Evolutionary conservation across 2,329 filamentous ascomycete species (phyloP).

Genomic region (Furcasterigmium sp.): DNA sequence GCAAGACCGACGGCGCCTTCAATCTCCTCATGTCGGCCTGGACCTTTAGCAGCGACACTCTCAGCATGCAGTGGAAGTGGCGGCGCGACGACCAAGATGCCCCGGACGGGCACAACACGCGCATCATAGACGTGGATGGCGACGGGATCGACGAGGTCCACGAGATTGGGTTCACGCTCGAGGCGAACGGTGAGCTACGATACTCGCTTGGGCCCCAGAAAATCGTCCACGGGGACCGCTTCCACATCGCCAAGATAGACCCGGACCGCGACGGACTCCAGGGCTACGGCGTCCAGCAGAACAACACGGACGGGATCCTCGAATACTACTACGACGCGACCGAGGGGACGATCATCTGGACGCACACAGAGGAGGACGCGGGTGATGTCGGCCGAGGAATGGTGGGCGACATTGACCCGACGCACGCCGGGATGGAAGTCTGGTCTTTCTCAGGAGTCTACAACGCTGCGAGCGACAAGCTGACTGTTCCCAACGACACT

Average conservation of each 20-base stretch:
- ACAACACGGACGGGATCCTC: conserved; percentile 10
- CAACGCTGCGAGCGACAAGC: conserved; percentile 10
- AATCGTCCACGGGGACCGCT: conserved; percentile 15
- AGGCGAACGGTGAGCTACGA: conserved; percentile 13
- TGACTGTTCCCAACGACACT: background rate
- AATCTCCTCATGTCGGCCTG: conserved; percentile 11
- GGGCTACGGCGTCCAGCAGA: conserved; percentile 15
- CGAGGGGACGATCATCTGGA: conserved; percentile 12
- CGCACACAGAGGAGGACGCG: conserved; percentile 6
- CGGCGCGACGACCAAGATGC: conserved; percentile 6
- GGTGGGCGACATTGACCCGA: conserved; percentile 16
- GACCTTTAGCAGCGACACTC: conserved; percentile 11
- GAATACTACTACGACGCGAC: conserved; percentile 18
- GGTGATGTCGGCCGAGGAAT: conserved; percentile 13
- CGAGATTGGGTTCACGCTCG: conserved; percentile 16
- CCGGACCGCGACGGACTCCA: conserved; percentile 12
- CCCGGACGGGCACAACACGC: conserved; percentile 16
- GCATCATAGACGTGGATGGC: conserved; percentile 15
- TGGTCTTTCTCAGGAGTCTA: conserved; percentile 16
- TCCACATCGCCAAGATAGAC: conserved; percentile 17
- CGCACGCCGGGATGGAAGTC: conserved; percentile 12
- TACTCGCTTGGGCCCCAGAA: conserved; percentile 13
- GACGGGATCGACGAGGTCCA: conserved; percentile 13
- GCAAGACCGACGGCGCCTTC: conserved; percentile 7
- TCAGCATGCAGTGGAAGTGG: conserved; percentile 16